Percentiles rank a stretch among this genome's conserved stretches.
phyloP scores from a whole-genome alignment of 1,284 basidiomycete species.

The Tetrapyrgos nigripes region DNA sequence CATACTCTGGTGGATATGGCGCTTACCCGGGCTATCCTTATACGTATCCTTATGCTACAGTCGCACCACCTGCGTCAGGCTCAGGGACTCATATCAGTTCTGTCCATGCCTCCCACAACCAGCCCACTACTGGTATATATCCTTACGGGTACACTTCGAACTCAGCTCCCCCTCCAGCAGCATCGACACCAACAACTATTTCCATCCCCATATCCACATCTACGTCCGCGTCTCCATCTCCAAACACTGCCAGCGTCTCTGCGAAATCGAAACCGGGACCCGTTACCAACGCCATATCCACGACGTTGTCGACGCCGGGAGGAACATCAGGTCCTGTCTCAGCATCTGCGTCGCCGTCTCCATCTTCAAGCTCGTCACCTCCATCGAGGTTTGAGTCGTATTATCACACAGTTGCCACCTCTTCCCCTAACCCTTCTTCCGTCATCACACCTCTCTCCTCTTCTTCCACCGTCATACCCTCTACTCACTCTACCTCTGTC shows the following conservation, averaged over 20 bases:
- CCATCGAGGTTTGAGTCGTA: background rate
- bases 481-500: too few relatives aligned
- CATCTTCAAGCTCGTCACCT: too few relatives aligned
- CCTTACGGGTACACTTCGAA: background rate
- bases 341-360: background rate
- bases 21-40: conserved; percentile 5
- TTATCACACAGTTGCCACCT: background rate
- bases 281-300: background rate
- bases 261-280: background rate
- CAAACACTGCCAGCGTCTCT: too few relatives aligned
- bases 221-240: conserved; percentile 50
- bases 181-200: background rate
- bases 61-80: background rate
- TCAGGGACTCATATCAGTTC: background rate
- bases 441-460: too few relatives aligned
- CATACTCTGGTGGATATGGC: conserved; percentile 3
- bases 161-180: background rate
- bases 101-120: background rate
- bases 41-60: conserved; percentile 2
- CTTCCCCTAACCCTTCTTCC: background rate
- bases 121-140: background rate
- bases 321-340: conserved; percentile 41
- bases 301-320: conserved; percentile 47
- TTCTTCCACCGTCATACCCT: too few relatives aligned
- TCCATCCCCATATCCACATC: conserved; percentile 7